Evolutionary conservation across 805 yeast genomes (phyloP).

Genomic region (Kodamaea jinghongensis): DNA sequence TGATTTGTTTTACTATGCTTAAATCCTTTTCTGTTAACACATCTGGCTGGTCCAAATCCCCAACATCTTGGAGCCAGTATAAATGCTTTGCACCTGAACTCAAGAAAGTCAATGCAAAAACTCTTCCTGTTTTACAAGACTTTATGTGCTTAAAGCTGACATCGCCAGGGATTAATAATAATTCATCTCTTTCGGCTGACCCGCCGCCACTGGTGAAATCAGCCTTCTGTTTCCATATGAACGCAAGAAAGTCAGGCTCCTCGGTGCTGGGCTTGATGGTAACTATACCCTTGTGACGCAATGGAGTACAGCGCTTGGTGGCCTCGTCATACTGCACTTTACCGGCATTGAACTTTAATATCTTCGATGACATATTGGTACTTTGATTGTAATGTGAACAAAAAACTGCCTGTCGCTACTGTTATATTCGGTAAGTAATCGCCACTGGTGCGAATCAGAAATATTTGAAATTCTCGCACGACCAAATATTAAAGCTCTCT

Average conservation of each 20-base stretch:
- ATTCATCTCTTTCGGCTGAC: constrained; percentile 50
- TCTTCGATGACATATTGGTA: constrained; percentile 13
- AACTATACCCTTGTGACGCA: constrained; percentile 64
- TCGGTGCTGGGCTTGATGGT: constrained; percentile 60
- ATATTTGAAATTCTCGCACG: neutral
- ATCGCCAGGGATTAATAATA: constrained; percentile 81
- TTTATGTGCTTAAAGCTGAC: constrained; percentile 70
- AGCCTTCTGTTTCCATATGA: constrained; percentile 70
- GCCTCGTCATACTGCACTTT: constrained; percentile 63
- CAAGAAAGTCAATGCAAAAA: constrained; percentile 62
- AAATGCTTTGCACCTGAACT: constrained; percentile 59
- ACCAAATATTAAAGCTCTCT: neutral
- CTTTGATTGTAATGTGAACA: too few relatives aligned
- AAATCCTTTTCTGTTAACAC: constrained; percentile 60
- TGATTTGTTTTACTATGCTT: constrained; percentile 46
- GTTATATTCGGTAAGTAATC: too few relatives aligned
- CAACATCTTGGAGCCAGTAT: constrained; percentile 77
- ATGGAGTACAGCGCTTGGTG: constrained; percentile 65
- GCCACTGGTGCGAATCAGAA: neutral
- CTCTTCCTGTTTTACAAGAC: constrained; percentile 75
- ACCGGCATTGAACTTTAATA: constrained; percentile 74
- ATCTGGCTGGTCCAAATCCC: constrained; percentile 57
- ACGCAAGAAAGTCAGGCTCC: constrained; percentile 68
- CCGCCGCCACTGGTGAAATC: constrained; percentile 39
- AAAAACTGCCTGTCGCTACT: too few relatives aligned